Evolutionary conservation across 768 basidiomycete species (phyloP).

Genomic region (Auricularia heimuer): DNA sequence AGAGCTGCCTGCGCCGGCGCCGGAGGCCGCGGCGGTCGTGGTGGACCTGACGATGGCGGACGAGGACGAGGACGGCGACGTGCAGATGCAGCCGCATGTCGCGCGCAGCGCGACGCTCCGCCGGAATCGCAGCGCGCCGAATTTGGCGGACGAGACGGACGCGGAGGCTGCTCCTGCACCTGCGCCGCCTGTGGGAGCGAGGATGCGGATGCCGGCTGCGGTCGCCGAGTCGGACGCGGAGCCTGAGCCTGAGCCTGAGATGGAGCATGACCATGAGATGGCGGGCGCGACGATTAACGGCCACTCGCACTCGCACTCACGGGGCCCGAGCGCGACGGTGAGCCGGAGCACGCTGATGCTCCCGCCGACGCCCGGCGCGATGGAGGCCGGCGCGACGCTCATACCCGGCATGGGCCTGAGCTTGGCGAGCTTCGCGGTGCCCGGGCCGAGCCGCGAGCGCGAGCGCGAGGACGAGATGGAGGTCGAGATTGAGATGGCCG

Average conservation of each 20-base stretch:
- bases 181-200: neutral
- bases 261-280: too few relatives aligned
- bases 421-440: too few relatives aligned
- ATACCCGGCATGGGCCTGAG: too few relatives aligned
- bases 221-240: neutral
- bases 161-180: neutral
- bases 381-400: too few relatives aligned
- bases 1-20: neutral
- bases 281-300: too few relatives aligned
- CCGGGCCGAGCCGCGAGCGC: neutral
- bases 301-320: too few relatives aligned
- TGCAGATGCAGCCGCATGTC: neutral
- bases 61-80: neutral
- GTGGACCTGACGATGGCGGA: neutral
- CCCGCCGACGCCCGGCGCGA: too few relatives aligned
- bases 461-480: neutral
- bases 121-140: neutral
- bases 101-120: neutral
- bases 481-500: neutral
- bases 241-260: too few relatives aligned
- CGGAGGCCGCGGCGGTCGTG: neutral
- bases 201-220: neutral
- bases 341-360: too few relatives aligned
- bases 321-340: too few relatives aligned
- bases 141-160: neutral